Conservation (phyloP, 805 yeast species). For the Jamesozyma jinghongensis region DNA sequence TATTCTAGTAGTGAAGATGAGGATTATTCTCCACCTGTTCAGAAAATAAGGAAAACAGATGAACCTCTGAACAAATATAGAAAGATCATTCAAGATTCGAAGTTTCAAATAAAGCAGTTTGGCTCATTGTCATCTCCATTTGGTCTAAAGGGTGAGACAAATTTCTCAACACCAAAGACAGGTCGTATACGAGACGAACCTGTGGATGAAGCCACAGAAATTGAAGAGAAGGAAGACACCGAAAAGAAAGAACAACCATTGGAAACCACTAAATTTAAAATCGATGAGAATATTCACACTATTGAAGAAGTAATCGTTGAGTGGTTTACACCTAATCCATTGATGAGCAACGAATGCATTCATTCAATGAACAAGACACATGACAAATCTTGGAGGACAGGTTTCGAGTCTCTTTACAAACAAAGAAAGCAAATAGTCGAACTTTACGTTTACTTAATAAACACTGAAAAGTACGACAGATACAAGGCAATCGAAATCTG, state of each 20-base stretch:
- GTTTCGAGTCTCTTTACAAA: constrained; percentile 17
- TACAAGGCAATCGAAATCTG: constrained; percentile 22
- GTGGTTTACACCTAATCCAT: constrained; percentile 30
- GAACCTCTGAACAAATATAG: background rate
- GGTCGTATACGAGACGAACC: background rate
- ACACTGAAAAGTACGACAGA: constrained; percentile 15
- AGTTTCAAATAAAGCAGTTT: constrained; percentile 1
- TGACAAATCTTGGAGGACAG: constrained; percentile 24
- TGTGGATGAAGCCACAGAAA: background rate
- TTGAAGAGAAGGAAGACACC: background rate
- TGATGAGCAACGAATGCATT: constrained; percentile 21
- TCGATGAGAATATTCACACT: constrained; percentile 13
- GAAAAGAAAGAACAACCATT: background rate
- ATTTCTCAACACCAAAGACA: constrained; percentile 3
- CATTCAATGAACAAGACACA: constrained; percentile 26
- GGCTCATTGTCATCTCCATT: background rate
- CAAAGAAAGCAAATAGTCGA: constrained; percentile 25
- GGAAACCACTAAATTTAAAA: constrained; percentile 7
- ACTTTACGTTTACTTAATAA: constrained; percentile 25
- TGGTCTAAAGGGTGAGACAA: background rate
- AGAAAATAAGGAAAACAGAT: background rate
- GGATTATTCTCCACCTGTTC: background rate
- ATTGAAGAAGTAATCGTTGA: constrained; percentile 25
- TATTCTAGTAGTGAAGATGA: background rate
- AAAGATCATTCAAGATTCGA: constrained; percentile 3